A percentile compares a stretch with the other conserved stretches of the same genome.
These are phyloP conservation scores for Colletotrichum euphorbiae DNA, from an alignment of 2,329 filamentous ascomycete species.

Conservation along the genomic window DNA sequence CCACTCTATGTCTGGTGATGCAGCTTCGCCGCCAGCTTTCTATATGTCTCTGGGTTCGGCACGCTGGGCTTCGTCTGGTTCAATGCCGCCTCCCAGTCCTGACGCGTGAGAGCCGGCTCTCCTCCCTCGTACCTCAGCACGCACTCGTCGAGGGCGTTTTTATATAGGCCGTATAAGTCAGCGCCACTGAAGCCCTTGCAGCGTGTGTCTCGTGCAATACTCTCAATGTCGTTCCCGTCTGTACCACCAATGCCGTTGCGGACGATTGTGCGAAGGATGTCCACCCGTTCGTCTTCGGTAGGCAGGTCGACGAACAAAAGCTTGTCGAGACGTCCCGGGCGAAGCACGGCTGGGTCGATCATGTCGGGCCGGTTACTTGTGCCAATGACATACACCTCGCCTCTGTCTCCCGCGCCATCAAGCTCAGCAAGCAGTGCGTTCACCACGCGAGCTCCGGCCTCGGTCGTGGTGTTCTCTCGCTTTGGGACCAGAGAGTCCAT, in stretches of 20 bases:
- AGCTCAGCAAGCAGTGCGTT: slow-evolving; percentile 96
- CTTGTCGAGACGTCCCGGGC: slow-evolving; percentile 88
- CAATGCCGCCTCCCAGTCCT: slow-evolving; percentile 67
- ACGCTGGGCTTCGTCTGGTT: slow-evolving; percentile 63
- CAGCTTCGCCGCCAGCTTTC: slow-evolving; percentile 50
- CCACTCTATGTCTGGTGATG: slow-evolving; percentile 30
- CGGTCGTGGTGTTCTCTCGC: slow-evolving; percentile 81
- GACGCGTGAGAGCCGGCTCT: slow-evolving; percentile 49
- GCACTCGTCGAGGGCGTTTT: slow-evolving; percentile 60
- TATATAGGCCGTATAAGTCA: slow-evolving; percentile 63
- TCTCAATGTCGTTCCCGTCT: slow-evolving; percentile 62
- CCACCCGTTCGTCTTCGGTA: slow-evolving; percentile 79
- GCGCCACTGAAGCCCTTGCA: slow-evolving; percentile 84
- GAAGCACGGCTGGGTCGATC: slow-evolving; percentile 94
- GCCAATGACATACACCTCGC: slow-evolving; percentile 92
- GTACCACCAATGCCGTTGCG: slow-evolving; percentile 57
- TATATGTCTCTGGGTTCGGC: slow-evolving; percentile 58
- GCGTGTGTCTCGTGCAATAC: slow-evolving; percentile 72
- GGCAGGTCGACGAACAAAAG: slow-evolving; percentile 92
- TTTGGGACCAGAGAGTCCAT: slow-evolving; percentile 91
- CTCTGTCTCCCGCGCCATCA: slow-evolving; percentile 83
- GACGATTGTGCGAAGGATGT: slow-evolving; percentile 81
- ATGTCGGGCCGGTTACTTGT: slow-evolving; percentile 97
- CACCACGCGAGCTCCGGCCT: slow-evolving; percentile 89
- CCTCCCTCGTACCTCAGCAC: slow-evolving; percentile 44